Evolutionary conservation across 768 basidiomycete genomes (phyloP), one percentile per base, ranked within the genome.

Genomic region (Tulasnella sp.): DNA sequence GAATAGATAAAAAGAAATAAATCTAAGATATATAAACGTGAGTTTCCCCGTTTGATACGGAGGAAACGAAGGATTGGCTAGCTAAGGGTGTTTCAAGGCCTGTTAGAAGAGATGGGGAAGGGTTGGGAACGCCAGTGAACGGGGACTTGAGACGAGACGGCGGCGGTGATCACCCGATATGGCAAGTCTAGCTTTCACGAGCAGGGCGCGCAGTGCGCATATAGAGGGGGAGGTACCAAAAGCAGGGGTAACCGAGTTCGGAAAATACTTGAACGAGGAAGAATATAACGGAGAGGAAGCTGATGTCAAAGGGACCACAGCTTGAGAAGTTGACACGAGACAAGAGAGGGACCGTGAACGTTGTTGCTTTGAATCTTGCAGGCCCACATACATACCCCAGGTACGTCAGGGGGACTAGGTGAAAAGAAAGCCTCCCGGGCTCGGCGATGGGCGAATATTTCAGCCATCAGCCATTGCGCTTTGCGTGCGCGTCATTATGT

Each of bases 131-230:
- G 35, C 35, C 35, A 35, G 20, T 57, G 55, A 57, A 57, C 55
- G 55, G 55, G 55, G 55, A 57, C 55, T 57, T 57, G 55, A 57
- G 55, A 57, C 55, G 55, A 57, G 55, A 57, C 55, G 55, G 55
- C 55, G 55, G 55, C 55, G 55, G 55, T 20, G 55, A 57, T 57
- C 55, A 57, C 55, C 55, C 55, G 55, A 57, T 57, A 57, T 57
- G 20, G 55, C 55, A 57, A 57, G 23, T 23, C 23, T 57, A 9
- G 44, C 55, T 57, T 26, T 57, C 55, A 26, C 55, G 20, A 20
- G 20, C 20, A 26, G 55, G 26, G 55, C 23, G 55, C 35, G 35
- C 35, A 2, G 35, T 35, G 55, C 55, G 26, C 55, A 4, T 26
- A 35, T 35, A 35, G 35, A 35, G 9, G 55, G 55, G 55, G 55